phyloP scores from a whole-genome alignment of 495 filamentous ascomycete species.

The Aspergillus indologenus region DNA sequence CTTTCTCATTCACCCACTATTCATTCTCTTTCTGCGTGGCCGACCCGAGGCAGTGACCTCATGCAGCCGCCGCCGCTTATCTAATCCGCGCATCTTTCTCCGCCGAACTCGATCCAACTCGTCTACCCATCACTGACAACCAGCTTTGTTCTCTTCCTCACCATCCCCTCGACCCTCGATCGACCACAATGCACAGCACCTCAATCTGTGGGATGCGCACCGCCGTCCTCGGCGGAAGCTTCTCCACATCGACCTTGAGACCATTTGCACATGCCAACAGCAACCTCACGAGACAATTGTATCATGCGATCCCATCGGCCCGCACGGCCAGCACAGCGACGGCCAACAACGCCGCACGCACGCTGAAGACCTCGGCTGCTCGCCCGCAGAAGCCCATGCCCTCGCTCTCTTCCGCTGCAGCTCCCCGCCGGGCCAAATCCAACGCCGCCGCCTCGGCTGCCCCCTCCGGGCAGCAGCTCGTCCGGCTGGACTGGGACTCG shows the following conservation, averaged over 20 bases:
- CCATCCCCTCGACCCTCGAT: constrained; percentile 3
- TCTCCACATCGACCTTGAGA: constrained; percentile 22
- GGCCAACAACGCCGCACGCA: constrained; percentile 3
- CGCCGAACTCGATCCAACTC: constrained; percentile 12
- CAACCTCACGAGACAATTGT: constrained; percentile 14
- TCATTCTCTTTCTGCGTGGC: no score
- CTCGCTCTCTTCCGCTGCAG: constrained; percentile 17
- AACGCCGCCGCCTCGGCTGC: constrained; percentile 21
- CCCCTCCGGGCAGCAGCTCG: constrained; percentile 21
- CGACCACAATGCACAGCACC: constrained; percentile 24
- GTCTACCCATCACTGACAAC: constrained; percentile 14
- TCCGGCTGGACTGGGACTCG: constrained; percentile 78
- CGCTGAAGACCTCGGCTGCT: constrained; percentile 16
- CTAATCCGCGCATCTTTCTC: not conserved
- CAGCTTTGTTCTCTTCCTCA: not conserved
- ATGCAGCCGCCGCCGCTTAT: constrained; percentile 1
- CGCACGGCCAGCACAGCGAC: constrained; percentile 5
- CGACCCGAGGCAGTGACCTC: constrained; percentile 5
- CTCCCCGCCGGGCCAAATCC: constrained; percentile 35
- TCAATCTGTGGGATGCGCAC: constrained; percentile 29
- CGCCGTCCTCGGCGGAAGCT: constrained; percentile 26
- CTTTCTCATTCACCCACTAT: no score
- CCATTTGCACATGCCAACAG: constrained; percentile 21
- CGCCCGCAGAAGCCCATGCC: constrained; percentile 21
- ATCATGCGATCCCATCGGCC: constrained; percentile 21